Base-by-base conservation (phyloP, 106 monocot genomes). In the Allium sativum region DNA sequence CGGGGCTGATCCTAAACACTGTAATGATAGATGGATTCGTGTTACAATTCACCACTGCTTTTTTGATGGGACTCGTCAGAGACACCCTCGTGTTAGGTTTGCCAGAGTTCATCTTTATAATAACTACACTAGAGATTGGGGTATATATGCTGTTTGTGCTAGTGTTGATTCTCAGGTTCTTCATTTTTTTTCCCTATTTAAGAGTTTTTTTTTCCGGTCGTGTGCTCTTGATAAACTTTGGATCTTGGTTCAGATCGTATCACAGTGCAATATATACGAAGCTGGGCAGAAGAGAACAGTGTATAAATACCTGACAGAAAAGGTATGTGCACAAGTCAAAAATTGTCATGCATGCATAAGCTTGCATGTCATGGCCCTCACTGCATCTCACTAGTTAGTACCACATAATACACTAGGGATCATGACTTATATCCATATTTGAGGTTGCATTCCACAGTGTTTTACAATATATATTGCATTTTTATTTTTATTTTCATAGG, bases 31-130 rank as follows among this genome's bases (percentile, higher is more conserved):
- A 43, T 78, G 90, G 65, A 84, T 96, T 43, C 71, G 87, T 18
- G 87, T 87, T 21, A 90, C 95, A 42, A 82, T 96, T 56, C 95
- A 96, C 64, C 95, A 87, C 58, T 96, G 95, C 56, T 87, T 96
- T 62, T 96, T 96, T 67, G 76, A 90, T 59, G 87, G 90, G 12
- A 87, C 90, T 45, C 52, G 60, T 9, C 95, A 96, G 52, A 56
- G 95, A 12, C 95, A 90, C 57, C 95, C 95, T 55, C 81, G 95
- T 14, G 77, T 96, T 51, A 73, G 90, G 65, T 96, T 82, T 59
- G 87, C 79, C 52, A 87, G 76, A 79, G 87, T 96, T 56, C 90
- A 96, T 42, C 82, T 91, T 21, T 96, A 96, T 73, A 90, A 96
- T 67, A 91, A 87, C 40, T 96, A 90, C 64, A 96, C 90, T 14